Base-by-base conservation (phyloP, 306 rosid species). In the Vigna reflexopilosa region DNA sequence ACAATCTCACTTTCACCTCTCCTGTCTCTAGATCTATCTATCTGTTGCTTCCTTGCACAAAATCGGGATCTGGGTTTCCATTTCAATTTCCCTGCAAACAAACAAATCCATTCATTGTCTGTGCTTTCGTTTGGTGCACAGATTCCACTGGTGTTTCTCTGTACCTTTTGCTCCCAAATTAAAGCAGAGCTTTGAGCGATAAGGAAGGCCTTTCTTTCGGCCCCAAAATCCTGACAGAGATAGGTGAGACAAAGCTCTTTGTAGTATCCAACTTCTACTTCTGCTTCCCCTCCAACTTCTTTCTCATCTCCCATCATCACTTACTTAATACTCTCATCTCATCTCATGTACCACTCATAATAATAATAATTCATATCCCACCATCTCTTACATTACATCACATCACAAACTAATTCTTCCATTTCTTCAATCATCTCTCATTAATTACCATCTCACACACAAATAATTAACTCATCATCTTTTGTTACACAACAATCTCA, bases 191-290 rank as follows among this genome's bases (percentile, higher is more conserved):
- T 28, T 70, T 24, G 68, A 62, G 24, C 47, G 14, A 32, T 32
- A 62, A 68, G 75, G 16, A 44, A 62, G 65, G 17, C 69, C 54
- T 56, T 67, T 61, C 67, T 61, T 61, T 61, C 67, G 82, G 69
- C 36, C 71, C 76, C 86, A 72, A 73, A 82, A 66, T 77, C 22
- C 51, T 86, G 89, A 91, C 77, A 91, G 74, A 82, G 89, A 89
- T 81, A 47, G 89, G 67, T 77, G 80, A 83, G 81, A 77, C 19
- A 61, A 72, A 74, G 50, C 68, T 62, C 58, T 73, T 13, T 48
- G 24, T 30, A 78, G 78, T 55, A 74, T 81, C 65, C 69, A 75
- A 68, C 58, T 75, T 87, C 76, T 14, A 84, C 81, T 65, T 66
- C 67, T 84, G 50, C 69, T 67, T 57, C 57, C 57, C 30, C 71